These are phyloP conservation scores for Diddensiella transvaalensis DNA, from an alignment of 805 yeast genomes.

Conservation along the genomic window DNA sequence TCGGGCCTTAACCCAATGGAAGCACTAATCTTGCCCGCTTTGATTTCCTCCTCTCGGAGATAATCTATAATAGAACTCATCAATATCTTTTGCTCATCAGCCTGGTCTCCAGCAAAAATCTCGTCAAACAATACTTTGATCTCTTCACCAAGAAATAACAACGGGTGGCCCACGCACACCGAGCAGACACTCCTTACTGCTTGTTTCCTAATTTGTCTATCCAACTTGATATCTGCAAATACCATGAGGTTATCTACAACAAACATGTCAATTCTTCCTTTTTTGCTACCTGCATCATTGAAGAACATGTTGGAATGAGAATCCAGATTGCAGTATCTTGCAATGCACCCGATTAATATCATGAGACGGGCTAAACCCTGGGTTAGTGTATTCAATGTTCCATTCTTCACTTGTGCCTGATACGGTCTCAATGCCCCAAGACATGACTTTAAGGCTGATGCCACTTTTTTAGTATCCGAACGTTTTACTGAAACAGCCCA, in stretches of 20 bases:
- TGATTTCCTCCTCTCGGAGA: slow-evolving; percentile 42
- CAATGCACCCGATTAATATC: slow-evolving; percentile 66
- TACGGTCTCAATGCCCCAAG: slow-evolving; percentile 49
- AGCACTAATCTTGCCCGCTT: slow-evolving; percentile 18
- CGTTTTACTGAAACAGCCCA: slow-evolving; percentile 53
- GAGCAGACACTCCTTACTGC: slow-evolving; percentile 57
- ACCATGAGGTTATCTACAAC: slow-evolving; percentile 42
- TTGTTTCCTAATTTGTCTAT: slow-evolving; percentile 41
- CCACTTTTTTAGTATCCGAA: slow-evolving; percentile 46
- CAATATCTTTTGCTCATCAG: slow-evolving; percentile 35
- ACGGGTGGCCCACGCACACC: slow-evolving; percentile 61
- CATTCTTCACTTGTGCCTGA: slow-evolving; percentile 31
- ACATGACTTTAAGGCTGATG: slow-evolving; percentile 63
- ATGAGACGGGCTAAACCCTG: slow-evolving; percentile 42
- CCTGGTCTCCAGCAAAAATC: slow-evolving; percentile 37
- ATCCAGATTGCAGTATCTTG: slow-evolving; percentile 64
- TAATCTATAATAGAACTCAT: slow-evolving; percentile 57
- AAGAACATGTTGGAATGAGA: slow-evolving; percentile 42
- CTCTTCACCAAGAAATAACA: slow-evolving; percentile 56
- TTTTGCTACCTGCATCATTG: slow-evolving; percentile 41
- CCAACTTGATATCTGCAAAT: slow-evolving; percentile 43
- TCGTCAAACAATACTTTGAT: slow-evolving; percentile 53
- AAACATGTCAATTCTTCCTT: slow-evolving; percentile 1
- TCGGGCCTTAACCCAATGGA: slow-evolving; percentile 47
- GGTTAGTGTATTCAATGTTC: slow-evolving; percentile 7